Evolutionary conservation across 768 basidiomycete species (phyloP), one percentile per base, ranked within the genome.

Genomic region (Boletus patriciae): DNA sequence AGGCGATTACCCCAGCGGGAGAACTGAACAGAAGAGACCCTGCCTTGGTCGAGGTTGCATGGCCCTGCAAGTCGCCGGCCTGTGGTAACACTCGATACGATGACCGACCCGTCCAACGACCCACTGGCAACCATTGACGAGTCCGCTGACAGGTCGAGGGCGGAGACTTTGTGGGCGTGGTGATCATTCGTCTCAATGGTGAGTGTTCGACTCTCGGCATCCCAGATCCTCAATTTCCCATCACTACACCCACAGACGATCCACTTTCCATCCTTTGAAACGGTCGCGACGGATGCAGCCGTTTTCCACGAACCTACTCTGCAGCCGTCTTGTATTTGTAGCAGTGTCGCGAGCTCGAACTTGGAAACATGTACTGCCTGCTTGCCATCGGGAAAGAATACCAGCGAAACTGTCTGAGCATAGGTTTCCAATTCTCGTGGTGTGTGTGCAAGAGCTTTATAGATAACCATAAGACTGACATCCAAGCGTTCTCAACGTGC

Each of bases 141-240:
- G 45, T 55, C 45, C 2, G 33, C 21, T 5, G 56, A 55, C 23
- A 46, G 46, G 25, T 55, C 56, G 29, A 57, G 56, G 2, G 53
- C 45, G 21, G 56, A 21, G 38, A 57, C 31, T 21, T 46, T 33
- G 25, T 21, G 9, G 19, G 18, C 11, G 23, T 57, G 52, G 11
- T 16, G 44, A 12, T n/a, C 52, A 9, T 36, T 34, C 44, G 56
- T 55, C 15, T 57, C 31, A 15, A 33, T 8, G 15, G 19, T 16
- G 21, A 6, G 12, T 18, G 1, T 34, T 10, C n/a, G 47, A 42
- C 15, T 34, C 27, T 52, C 34, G 18, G 38, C 41, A n/a, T 55
- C 54, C 49, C 23, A 12, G 18, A 55, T 19, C 18, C 31, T 52
- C 48, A 55, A 31, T 34, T 51, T 55, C 31, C 48, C 40, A 52